These are phyloP conservation scores for Cladosporium sp. DNA, from an alignment of 2,329 filamentous ascomycete genomes.

Conservation along the genomic window DNA sequence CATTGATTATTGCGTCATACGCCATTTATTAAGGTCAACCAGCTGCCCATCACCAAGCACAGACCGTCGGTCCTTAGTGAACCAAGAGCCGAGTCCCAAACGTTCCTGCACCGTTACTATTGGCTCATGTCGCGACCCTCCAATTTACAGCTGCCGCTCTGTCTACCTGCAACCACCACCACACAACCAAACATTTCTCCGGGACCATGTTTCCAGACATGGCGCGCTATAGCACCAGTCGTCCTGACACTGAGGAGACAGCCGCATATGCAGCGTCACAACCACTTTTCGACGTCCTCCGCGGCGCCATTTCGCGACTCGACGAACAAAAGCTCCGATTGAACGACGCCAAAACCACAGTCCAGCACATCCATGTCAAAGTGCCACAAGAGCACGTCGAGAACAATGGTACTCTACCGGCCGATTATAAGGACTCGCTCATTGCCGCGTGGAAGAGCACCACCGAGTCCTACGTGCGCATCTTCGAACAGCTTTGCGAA, in stretches of 20 bases:
- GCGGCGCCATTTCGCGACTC: constrained; percentile 17
- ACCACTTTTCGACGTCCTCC: constrained; percentile 26
- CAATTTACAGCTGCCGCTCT: neutral
- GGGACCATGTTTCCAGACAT: constrained; percentile 7
- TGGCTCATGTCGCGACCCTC: neutral
- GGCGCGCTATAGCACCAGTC: constrained; percentile 6
- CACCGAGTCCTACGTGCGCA: constrained; percentile 23
- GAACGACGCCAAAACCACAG: constrained; percentile 22
- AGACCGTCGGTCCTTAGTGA: too few species aligned
- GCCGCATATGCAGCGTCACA: constrained; percentile 29
- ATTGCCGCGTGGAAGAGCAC: constrained; percentile 27
- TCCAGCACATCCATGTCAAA: constrained; percentile 28
- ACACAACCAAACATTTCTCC: neutral
- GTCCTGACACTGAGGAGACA: constrained; percentile 8
- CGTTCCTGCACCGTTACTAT: neutral
- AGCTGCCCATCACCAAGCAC: too few species aligned
- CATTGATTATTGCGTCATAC: too few species aligned
- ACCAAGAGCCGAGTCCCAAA: too few species aligned
- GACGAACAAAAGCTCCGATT: constrained; percentile 22
- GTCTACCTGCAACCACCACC: neutral
- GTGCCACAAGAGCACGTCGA: constrained; percentile 19
- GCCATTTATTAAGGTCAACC: too few species aligned
- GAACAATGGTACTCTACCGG: constrained; percentile 15
- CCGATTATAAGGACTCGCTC: constrained; percentile 23
- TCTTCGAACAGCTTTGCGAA: constrained; percentile 25